Evolutionary conservation across 192 early-diverging fungal genomes (phyloP).

Genomic region (Coemansia sp.): DNA sequence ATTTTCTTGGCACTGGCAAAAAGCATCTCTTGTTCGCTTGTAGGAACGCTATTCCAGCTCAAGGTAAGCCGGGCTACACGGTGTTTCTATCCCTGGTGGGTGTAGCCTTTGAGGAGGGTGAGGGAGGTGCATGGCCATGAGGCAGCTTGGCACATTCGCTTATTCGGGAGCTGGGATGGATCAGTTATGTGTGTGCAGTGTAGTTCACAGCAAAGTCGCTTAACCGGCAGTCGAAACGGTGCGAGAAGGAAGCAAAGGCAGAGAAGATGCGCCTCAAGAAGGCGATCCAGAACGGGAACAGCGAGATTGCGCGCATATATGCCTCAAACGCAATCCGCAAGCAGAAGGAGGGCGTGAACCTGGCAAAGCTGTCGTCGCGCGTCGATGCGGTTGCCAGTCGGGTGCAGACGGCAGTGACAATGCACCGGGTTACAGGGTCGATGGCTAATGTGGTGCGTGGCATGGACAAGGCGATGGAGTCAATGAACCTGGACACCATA

Average conservation of each 20-base stretch:
- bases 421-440: conserved; percentile 80
- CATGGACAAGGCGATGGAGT: conserved; percentile 92
- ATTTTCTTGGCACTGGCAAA: background rate
- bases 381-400: conserved; percentile 90
- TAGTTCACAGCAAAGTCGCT: conserved; percentile 93
- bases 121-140: too few relatives aligned
- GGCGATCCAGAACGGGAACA: conserved; percentile 91
- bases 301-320: conserved; percentile 91
- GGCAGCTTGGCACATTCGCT: too few relatives aligned
- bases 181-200: background rate
- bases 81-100: background rate
- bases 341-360: conserved; percentile 91
- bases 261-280: conserved; percentile 91
- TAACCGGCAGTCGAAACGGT: conserved; percentile 81
- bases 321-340: conserved; percentile 97
- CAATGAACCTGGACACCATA: conserved; percentile 98
- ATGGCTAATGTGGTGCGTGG: conserved; percentile 90
- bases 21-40: background rate
- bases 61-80: conserved; percentile 18
- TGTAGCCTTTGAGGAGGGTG: background rate
- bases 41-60: conserved; percentile 36
- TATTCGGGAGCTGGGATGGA: background rate
- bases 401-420: conserved; percentile 93
- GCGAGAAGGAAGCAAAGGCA: conserved; percentile 77
- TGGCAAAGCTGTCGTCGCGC: conserved; percentile 83